Evolutionary conservation across 768 basidiomycete genomes (phyloP).

Genomic region (Boletus reticulatus): DNA sequence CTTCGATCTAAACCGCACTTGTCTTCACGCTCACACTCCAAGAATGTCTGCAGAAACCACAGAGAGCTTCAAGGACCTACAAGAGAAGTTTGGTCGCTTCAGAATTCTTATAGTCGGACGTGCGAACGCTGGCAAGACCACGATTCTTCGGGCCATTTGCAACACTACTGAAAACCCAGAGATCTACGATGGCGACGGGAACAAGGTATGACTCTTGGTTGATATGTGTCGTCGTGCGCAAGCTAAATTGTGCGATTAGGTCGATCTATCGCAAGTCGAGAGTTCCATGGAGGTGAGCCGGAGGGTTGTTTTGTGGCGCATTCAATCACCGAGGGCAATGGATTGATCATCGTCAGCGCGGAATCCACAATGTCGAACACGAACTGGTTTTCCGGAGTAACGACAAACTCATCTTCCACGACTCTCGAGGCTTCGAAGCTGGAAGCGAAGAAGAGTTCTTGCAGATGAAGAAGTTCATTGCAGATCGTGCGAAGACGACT

Average conservation of each 20-base stretch:
- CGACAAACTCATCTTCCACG: constrained; percentile 3
- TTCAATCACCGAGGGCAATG: background rate
- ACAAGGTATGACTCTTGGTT: background rate
- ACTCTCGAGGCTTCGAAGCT: background rate
- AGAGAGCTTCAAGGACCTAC: background rate
- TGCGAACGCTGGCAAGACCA: constrained; percentile 8
- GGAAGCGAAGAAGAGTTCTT: background rate
- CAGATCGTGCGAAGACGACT: background rate
- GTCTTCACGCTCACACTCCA: too few relatives aligned
- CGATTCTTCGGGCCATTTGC: constrained; percentile 2
- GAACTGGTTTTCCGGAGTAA: constrained; percentile 4
- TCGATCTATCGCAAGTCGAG: constrained; percentile 1
- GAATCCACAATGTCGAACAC: background rate
- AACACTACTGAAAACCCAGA: constrained; percentile 3
- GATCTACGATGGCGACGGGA: constrained; percentile 1
- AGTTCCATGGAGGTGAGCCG: background rate
- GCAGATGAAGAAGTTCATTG: background rate
- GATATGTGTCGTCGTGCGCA: background rate
- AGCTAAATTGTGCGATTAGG: background rate
- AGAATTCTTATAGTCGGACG: background rate
- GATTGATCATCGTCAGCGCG: background rate
- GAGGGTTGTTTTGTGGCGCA: too few relatives aligned
- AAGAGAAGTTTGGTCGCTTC: background rate
- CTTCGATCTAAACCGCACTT: too few relatives aligned
- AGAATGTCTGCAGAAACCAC: background rate